Conservation (phyloP, 163 green algal genomes). For the Scenedesmus sp. region DNA sequence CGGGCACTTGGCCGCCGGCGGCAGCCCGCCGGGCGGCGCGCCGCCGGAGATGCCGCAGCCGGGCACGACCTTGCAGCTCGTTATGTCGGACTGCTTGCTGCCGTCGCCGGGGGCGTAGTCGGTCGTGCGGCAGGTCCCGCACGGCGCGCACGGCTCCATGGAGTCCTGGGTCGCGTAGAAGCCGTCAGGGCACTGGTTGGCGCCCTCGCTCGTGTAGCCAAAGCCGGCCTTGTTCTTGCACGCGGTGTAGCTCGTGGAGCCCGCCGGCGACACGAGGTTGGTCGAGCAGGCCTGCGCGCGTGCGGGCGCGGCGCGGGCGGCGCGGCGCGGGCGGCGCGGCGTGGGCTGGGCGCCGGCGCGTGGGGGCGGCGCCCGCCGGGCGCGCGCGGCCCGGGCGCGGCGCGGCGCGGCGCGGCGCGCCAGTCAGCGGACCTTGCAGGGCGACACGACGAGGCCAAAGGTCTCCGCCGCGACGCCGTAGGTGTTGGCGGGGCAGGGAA, state of each 20-base stretch:
- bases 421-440: neutral
- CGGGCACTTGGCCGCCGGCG: neutral
- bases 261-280: neutral
- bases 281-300: neutral
- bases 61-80: neutral
- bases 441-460: too few relatives aligned
- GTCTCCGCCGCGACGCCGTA: too few relatives aligned
- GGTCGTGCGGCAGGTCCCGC: neutral
- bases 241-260: neutral
- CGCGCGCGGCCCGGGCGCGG: too few relatives aligned
- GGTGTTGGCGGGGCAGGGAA: neutral
- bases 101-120: neutral
- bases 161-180: neutral
- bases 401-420: too few relatives aligned
- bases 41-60: neutral
- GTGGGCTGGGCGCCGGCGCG: too few relatives aligned
- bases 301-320: too few relatives aligned
- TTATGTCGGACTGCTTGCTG: neutral
- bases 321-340: too few relatives aligned
- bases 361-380: too few relatives aligned
- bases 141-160: neutral
- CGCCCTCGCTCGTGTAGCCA: constrained; percentile 6
- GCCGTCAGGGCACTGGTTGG: constrained; percentile 10
- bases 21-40: too few relatives aligned
- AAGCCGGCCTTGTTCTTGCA: constrained; percentile 10